Evolutionary conservation across 176 grass and related monocot genomes (phyloP), one percentile per base, ranked within the genome.

Genomic region (Zizania latifolia): DNA sequence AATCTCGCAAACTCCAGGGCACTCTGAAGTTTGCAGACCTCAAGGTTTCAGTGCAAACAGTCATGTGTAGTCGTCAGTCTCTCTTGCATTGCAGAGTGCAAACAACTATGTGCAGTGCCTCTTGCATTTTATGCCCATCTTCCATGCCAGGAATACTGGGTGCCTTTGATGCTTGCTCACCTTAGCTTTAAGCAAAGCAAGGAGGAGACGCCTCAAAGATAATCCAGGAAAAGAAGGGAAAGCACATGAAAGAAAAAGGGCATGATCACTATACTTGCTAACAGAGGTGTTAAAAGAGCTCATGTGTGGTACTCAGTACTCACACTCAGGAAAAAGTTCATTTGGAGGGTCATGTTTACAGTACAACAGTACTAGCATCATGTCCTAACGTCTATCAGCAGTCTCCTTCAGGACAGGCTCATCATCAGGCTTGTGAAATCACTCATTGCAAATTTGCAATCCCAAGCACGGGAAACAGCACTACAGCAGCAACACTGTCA

Each of bases 181-280:
- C 45, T 7, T 19, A 0, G 40, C 68, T 83, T 87, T 83, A 67
- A n/a, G 31, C 68, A 87, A 83, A 83, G 74, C 85, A 26, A 1
- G 26, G 43, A 81, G 15, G 61, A 68, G 51, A 54, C 23, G 19
- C 62, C 5, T 69, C n/a, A 50, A 9, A 40, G 17, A 12, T 43
- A 74, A 75, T 58, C 72, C 72, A 64, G 48, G 23, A 22, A 58
- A 58, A 75, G 10, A 22, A 12, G 57, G 9, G 9, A 83, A 80
- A 60, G 3, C 8, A 40, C 19, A n/a, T 40, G 44, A 54, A 23
- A 45, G 34, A 71, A 27, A 51, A 59, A 45, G 11, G 21, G 4
- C 9, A 4, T 51, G 73, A 27, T 87, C 58, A 78, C 72, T 30
- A 77, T 46, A 26, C 58, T 61, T 29, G 11, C 44, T 76, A 51